Conservation (phyloP, 2,329 filamentous ascomycete species). For the Atkinsonella texensis region DNA sequence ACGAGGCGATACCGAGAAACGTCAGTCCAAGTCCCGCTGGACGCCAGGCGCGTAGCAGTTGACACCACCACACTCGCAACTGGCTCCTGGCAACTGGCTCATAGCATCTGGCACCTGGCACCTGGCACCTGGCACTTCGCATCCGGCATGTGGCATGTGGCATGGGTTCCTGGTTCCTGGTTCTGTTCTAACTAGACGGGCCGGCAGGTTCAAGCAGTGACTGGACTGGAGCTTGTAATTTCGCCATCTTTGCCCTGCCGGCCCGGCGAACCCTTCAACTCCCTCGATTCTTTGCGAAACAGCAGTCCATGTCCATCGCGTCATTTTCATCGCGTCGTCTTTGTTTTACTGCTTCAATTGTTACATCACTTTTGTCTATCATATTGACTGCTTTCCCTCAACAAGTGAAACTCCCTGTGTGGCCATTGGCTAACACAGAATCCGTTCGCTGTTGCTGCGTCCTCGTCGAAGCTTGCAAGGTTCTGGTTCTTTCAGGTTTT, state of each 20-base stretch:
- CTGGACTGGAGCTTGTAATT: neutral
- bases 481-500: neutral
- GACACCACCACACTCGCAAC: no score
- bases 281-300: neutral
- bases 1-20: neutral
- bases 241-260: neutral
- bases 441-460: neutral
- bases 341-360: neutral
- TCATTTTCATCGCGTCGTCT: neutral
- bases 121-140: neutral
- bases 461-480: neutral
- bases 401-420: neutral
- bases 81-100: neutral
- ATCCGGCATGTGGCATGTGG: no score
- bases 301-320: neutral
- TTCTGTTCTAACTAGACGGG: neutral
- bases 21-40: neutral
- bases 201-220: neutral
- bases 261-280: neutral
- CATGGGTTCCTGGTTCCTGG: neutral
- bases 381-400: neutral
- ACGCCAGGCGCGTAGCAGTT: neutral
- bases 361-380: no score
- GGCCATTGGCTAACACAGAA: neutral
- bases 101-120: neutral